These are phyloP conservation scores for Mortierella polycephala DNA, from an alignment of 371 early-diverging fungal species.

Conservation along the genomic window DNA sequence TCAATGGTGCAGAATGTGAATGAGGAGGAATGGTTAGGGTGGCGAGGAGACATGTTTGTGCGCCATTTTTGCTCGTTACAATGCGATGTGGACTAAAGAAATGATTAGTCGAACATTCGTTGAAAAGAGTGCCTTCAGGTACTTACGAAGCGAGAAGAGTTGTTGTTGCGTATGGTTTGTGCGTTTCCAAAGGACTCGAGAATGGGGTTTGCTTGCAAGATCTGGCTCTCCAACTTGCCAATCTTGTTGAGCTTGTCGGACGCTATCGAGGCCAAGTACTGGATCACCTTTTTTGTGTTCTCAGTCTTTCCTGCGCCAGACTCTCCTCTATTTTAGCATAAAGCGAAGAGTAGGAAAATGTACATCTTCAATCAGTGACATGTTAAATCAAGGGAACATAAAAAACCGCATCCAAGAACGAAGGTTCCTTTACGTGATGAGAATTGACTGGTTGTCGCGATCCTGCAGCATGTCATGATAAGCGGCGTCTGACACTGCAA, in stretches of 20 bases:
- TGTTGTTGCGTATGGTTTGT: slow-evolving; percentile 99
- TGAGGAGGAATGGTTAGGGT: too few relatives aligned
- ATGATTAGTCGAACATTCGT: too few relatives aligned
- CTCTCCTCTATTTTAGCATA: slow-evolving; percentile 86
- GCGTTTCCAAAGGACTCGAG: slow-evolving; percentile 99
- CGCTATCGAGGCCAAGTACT: slow-evolving; percentile 95
- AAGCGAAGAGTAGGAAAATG: not conserved
- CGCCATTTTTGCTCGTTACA: too few relatives aligned
- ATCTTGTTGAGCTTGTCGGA: slow-evolving; percentile 57
- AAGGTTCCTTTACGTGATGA: slow-evolving; percentile 86
- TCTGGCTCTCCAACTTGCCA: slow-evolving; percentile 89
- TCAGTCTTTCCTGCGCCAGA: slow-evolving; percentile 99
- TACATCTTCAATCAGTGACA: not conserved
- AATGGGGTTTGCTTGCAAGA: slow-evolving; percentile 98
- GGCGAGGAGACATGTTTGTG: too few relatives aligned
- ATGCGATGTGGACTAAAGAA: too few relatives aligned
- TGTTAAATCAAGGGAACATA: not conserved
- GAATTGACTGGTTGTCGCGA: slow-evolving; percentile 96
- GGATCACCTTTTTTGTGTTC: slow-evolving; percentile 99
- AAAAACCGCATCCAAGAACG: not conserved
- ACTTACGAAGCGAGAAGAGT: slow-evolving; percentile 98
- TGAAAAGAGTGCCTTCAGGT: not conserved
- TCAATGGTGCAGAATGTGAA: too few relatives aligned
- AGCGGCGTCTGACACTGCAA: slow-evolving; percentile 94
- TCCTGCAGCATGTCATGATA: slow-evolving; percentile 96